Base-by-base conservation (phyloP, 2,329 filamentous ascomycete genomes). In the Epichloe amarillans region DNA sequence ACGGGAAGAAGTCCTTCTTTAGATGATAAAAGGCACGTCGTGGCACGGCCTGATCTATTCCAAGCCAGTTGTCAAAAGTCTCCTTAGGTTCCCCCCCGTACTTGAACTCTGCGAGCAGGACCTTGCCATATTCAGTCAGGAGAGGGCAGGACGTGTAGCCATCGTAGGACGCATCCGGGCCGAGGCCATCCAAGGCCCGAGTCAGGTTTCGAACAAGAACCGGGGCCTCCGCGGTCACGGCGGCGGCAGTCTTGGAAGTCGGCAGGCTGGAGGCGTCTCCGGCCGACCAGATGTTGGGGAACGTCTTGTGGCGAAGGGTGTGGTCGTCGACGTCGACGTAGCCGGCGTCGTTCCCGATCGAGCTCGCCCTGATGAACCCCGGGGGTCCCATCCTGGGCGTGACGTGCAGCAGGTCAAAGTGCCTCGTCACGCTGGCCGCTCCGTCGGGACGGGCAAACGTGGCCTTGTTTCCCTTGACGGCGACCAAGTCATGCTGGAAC, bases 1-100 rank as follows among this genome's bases (percentile, higher is more conserved):
- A 83, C 0, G 80, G 80, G 64, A 83, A 83, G 58, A 83, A 83
- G 58, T 82, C 74, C 65, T 80, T 83, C 69, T 83, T 83, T 43
- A 83, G 56, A 57, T 82, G 68, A 56, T 79, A 83, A 59, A 83
- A 83, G 0, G 73, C 66, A 3, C 73, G 71, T 3, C 78, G 71
- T 2, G 80, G 80, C 10, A 64, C 64, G 0, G 62, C 71, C 62
- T 83, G 80, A 56, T 83, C 77, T 6, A 82, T 69, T 1, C 77
- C 79, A 14, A 82, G 63, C 60, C 63, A 65, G 3, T 68, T 63
- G 4, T 66, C 69, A 54, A 83, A 83, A 0, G 80, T 82, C 68
- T 83, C 80, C 61, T 82, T 80, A 6, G 80, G 78, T 55, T 70
- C 70, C 8, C 76, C 77, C 76, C 77, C 79, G 54, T 83, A 83